Percentiles rank a stretch among this genome's conserved stretches.
Evolutionary conservation across 768 basidiomycete species (phyloP).

Genomic region (Kwoniella botswanensis): DNA sequence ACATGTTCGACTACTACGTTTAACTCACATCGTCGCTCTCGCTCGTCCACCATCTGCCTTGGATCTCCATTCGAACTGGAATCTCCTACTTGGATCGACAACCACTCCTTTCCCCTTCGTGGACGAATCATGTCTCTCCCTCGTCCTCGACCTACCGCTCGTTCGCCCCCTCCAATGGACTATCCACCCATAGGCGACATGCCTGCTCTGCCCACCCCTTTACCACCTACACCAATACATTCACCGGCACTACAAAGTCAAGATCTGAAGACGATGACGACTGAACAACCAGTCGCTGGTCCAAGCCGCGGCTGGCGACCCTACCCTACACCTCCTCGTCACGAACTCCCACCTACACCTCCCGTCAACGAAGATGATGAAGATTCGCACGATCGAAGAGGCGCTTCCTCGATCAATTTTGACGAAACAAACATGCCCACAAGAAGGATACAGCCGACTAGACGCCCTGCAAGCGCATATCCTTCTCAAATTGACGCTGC

Average conservation of each 20-base stretch:
- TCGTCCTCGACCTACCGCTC: slow-evolving; percentile 13
- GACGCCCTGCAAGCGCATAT: slow-evolving; percentile 44
- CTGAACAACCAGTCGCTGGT: slow-evolving; percentile 27
- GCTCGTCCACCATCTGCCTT: slow-evolving; percentile 19
- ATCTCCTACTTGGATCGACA: not conserved
- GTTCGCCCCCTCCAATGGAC: slow-evolving; percentile 14
- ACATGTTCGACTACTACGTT: slow-evolving; percentile 6
- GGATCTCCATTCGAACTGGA: slow-evolving; percentile 3
- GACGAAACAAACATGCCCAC: slow-evolving; percentile 31
- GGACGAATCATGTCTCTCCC: slow-evolving; percentile 9
- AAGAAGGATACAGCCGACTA: slow-evolving; percentile 22
- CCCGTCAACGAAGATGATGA: slow-evolving; percentile 21
- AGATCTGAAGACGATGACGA: slow-evolving; percentile 10
- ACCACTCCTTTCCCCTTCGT: not conserved
- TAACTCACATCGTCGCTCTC: slow-evolving; percentile 23
- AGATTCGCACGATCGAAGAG: slow-evolving; percentile 4
- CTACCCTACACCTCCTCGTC: slow-evolving; percentile 12
- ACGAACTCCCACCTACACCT: slow-evolving; percentile 29
- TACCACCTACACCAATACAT: slow-evolving; percentile 42
- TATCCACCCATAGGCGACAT: slow-evolving; percentile 13
- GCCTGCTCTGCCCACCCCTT: slow-evolving; percentile 15
- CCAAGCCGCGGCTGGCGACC: slow-evolving; percentile 23
- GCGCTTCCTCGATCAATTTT: slow-evolving; percentile 26
- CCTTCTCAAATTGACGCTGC: slow-evolving; percentile 21
- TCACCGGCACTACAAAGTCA: slow-evolving; percentile 25